Percentiles rank a stretch among this genome's conserved stretches.
Evolutionary conservation across 2,329 filamentous ascomycete species (phyloP).

Genomic region (Massarina eburnea): DNA sequence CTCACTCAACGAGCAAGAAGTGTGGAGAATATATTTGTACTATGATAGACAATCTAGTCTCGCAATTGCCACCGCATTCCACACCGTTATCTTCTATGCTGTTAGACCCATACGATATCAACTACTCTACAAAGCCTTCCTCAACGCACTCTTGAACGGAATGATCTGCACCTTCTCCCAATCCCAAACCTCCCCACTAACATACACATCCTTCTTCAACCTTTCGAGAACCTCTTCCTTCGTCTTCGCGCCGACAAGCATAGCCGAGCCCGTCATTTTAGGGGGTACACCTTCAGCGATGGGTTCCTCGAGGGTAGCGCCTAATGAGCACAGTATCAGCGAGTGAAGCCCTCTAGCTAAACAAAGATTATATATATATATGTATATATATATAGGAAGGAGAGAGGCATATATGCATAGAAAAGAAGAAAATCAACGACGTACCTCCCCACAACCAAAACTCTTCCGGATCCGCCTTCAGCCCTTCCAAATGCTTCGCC

Average conservation of each 20-base stretch:
- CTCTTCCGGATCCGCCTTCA: slow-evolving; percentile 29
- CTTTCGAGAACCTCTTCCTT: slow-evolving; percentile 69
- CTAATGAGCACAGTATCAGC: too few relatives aligned
- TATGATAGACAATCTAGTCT: too few relatives aligned
- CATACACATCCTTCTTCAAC: slow-evolving; percentile 74
- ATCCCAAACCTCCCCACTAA: slow-evolving; percentile 76
- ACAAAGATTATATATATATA: not conserved
- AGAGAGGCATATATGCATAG: not conserved
- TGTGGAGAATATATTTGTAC: too few relatives aligned
- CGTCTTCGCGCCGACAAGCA: slow-evolving; percentile 67
- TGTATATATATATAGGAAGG: not conserved
- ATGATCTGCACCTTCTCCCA: slow-evolving; percentile 51
- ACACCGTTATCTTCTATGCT: too few relatives aligned
- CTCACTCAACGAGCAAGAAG: too few relatives aligned
- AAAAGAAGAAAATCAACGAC: slow-evolving; percentile 7
- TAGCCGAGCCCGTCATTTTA: slow-evolving; percentile 73
- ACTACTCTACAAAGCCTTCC: slow-evolving; percentile 41
- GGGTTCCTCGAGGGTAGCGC: slow-evolving; percentile 39
- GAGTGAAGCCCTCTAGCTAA: not conserved
- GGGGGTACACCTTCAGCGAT: slow-evolving; percentile 63
- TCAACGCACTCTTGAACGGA: slow-evolving; percentile 51
- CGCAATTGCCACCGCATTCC: too few relatives aligned
- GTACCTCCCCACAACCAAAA: slow-evolving; percentile 42
- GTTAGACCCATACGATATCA: not conserved
- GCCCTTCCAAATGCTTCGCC: slow-evolving; percentile 34